Conservation (phyloP, 2,329 filamentous ascomycete genomes). For the Cladosporium sphaerospermum region DNA sequence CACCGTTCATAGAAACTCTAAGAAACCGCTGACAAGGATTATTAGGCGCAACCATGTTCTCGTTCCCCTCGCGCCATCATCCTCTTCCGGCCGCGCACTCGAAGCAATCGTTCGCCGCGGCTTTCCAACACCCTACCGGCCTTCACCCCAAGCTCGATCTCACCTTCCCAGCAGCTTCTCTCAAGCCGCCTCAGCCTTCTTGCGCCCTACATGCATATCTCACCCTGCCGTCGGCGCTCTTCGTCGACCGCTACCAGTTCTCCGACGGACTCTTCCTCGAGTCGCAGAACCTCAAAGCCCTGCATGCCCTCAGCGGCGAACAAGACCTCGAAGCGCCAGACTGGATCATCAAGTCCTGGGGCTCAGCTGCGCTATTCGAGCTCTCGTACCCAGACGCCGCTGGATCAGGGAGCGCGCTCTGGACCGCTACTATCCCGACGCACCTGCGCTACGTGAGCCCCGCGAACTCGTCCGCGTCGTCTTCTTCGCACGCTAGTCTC, state of each 20-base stretch:
- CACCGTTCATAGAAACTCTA: background rate
- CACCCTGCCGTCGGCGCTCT: slow-evolving; percentile 73
- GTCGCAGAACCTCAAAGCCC: slow-evolving; percentile 67
- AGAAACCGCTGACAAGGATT: background rate
- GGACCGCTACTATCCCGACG: slow-evolving; percentile 68
- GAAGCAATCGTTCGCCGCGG: slow-evolving; percentile 40
- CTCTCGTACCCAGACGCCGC: slow-evolving; percentile 42
- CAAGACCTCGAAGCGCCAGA: slow-evolving; percentile 87
- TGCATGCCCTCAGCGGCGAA: slow-evolving; percentile 65
- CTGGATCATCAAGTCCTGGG: slow-evolving; percentile 72
- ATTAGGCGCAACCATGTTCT: slow-evolving; percentile 68
- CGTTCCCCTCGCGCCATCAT: slow-evolving; percentile 75
- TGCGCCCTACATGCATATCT: slow-evolving; percentile 76
- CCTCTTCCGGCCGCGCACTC: slow-evolving; percentile 37
- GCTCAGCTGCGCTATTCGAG: slow-evolving; percentile 69
- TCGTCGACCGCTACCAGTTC: slow-evolving; percentile 84
- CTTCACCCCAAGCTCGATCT: slow-evolving; percentile 77
- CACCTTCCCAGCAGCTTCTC: slow-evolving; percentile 48
- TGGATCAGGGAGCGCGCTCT: slow-evolving; percentile 30
- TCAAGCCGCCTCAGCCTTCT: slow-evolving; percentile 40
- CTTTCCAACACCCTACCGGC: slow-evolving; percentile 66
- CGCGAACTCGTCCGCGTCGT: slow-evolving; percentile 31
- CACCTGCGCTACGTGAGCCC: slow-evolving; percentile 79
- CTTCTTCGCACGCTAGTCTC: slow-evolving; percentile 45
- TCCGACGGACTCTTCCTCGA: slow-evolving; percentile 67